A percentile compares a stretch with the other conserved stretches of the same genome.
phyloP scores from a whole-genome alignment of 768 basidiomycete genomes.

The Daedaleopsis sinensis region DNA sequence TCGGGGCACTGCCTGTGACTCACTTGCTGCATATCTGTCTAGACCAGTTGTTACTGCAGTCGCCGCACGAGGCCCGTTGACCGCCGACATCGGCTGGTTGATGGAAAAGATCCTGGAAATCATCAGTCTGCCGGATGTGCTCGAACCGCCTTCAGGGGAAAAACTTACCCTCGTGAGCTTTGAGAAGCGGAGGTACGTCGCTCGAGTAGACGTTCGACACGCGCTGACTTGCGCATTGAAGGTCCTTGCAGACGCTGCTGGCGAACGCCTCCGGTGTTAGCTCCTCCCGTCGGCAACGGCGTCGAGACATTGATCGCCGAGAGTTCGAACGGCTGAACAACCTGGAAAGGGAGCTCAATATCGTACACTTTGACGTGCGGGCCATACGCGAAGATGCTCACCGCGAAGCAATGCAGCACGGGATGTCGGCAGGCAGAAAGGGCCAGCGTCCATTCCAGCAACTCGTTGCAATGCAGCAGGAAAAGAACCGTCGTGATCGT shows the following conservation, averaged over 20 bases:
- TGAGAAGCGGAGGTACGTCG: slow-evolving; percentile 74
- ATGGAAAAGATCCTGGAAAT: slow-evolving; percentile 82
- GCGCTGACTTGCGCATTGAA: slow-evolving; percentile 29
- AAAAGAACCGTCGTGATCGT: slow-evolving; percentile 82
- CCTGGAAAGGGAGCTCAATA: slow-evolving; percentile 69
- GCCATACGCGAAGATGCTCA: slow-evolving; percentile 76
- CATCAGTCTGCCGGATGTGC: slow-evolving; percentile 70
- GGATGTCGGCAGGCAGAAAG: slow-evolving; percentile 51
- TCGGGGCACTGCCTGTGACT: slow-evolving; percentile 66
- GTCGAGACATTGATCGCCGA: slow-evolving; percentile 60
- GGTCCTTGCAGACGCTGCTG: slow-evolving; percentile 70
- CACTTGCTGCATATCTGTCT: slow-evolving; percentile 57
- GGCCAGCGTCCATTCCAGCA: slow-evolving; percentile 66
- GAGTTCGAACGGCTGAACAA: slow-evolving; percentile 78
- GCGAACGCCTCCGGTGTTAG: slow-evolving; percentile 49
- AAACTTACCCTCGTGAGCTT: slow-evolving; percentile 71
- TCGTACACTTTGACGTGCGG: slow-evolving; percentile 68
- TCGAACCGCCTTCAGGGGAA: slow-evolving; percentile 57
- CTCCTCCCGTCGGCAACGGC: slow-evolving; percentile 45
- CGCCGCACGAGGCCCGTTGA: slow-evolving; percentile 53
- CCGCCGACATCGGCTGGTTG: slow-evolving; percentile 82
- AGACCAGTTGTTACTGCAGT: slow-evolving; percentile 50
- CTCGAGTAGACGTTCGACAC: background rate
- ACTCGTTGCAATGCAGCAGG: slow-evolving; percentile 66
- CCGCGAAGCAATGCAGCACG: slow-evolving; percentile 57